These are phyloP conservation scores for Leccinum subgranulosum DNA, from an alignment of 768 basidiomycete genomes.

Conservation along the genomic window DNA sequence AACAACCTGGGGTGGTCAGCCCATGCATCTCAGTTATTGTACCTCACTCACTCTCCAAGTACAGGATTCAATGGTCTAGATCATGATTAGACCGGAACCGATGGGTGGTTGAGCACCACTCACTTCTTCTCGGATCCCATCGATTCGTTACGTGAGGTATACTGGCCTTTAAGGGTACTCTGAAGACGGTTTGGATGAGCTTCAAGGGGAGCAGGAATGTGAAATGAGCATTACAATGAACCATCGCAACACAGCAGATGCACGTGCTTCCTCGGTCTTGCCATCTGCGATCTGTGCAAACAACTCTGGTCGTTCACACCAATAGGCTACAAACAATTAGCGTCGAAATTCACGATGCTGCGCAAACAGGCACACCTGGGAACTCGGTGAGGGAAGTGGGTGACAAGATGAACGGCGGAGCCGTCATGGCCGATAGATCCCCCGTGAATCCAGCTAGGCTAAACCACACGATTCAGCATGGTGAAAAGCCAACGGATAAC, in stretches of 20 bases:
- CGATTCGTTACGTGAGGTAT: conserved; percentile 90
- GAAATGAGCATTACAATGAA: conserved; percentile 64
- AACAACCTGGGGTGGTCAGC: conserved; percentile 55
- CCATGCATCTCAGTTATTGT: background rate
- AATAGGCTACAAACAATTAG: conserved; percentile 63
- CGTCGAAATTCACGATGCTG: background rate
- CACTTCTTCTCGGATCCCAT: conserved; percentile 98
- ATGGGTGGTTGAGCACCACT: conserved; percentile 20
- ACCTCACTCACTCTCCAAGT: conserved; percentile 73
- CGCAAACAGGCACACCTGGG: conserved; percentile 53
- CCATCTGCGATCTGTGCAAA: conserved; percentile 87
- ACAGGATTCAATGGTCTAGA: conserved; percentile 91
- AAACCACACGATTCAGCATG: conserved; percentile 6
- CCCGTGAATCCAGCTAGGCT: conserved; percentile 87
- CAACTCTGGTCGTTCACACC: conserved; percentile 91
- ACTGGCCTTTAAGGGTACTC: conserved; percentile 94
- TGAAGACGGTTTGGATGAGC: conserved; percentile 24
- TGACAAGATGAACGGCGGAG: conserved; percentile 89
- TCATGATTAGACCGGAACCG: conserved; percentile 10
- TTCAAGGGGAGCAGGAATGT: background rate
- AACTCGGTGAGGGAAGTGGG: conserved; percentile 91
- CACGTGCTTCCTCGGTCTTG: conserved; percentile 66
- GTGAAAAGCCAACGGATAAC: background rate
- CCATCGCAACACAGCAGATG: conserved; percentile 86
- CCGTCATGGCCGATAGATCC: conserved; percentile 80